Evolutionary conservation across 768 basidiomycete genomes (phyloP).

Genomic region (Podaxis carcinomalis): DNA sequence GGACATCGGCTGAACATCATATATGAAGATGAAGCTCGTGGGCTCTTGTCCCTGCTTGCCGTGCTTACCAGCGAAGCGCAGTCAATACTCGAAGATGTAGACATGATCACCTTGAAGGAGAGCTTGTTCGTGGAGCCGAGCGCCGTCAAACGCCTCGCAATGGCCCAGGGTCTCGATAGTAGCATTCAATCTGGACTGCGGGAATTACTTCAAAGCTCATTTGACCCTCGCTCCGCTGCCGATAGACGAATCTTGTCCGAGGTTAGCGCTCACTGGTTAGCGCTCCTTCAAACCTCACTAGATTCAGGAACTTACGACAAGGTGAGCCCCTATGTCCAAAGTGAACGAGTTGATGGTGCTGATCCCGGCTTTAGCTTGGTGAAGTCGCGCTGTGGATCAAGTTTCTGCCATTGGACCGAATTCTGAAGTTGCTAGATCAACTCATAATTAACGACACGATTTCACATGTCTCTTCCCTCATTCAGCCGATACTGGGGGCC

Average conservation of each 20-base stretch:
- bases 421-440: slow-evolving; percentile 42
- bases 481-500: slow-evolving; percentile 34
- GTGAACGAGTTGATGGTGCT: not conserved
- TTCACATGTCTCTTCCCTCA: slow-evolving; percentile 14
- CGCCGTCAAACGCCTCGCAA: slow-evolving; percentile 30
- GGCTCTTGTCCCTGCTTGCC: slow-evolving; percentile 35
- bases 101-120: slow-evolving; percentile 35
- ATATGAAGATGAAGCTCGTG: slow-evolving; percentile 19
- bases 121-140: slow-evolving; percentile 29
- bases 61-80: slow-evolving; percentile 28
- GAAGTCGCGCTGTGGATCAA: slow-evolving; percentile 47
- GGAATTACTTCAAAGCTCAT: slow-evolving; percentile 31
- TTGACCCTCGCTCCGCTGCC: slow-evolving; percentile 28
- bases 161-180: slow-evolving; percentile 33
- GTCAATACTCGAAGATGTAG: slow-evolving; percentile 21
- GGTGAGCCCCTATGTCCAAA: not conserved
- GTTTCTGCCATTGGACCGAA: slow-evolving; percentile 39
- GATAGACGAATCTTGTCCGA: slow-evolving; percentile 38
- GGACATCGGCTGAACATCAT: not conserved
- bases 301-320: slow-evolving; percentile 9
- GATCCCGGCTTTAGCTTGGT: slow-evolving; percentile 17
- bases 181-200: slow-evolving; percentile 31
- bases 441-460: slow-evolving; percentile 17
- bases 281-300: slow-evolving; percentile 14
- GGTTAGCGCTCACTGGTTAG: slow-evolving; percentile 42